phyloP scores from a whole-genome alignment of 2,329 filamentous ascomycete species.

The Colletotrichum tabaci region DNA sequence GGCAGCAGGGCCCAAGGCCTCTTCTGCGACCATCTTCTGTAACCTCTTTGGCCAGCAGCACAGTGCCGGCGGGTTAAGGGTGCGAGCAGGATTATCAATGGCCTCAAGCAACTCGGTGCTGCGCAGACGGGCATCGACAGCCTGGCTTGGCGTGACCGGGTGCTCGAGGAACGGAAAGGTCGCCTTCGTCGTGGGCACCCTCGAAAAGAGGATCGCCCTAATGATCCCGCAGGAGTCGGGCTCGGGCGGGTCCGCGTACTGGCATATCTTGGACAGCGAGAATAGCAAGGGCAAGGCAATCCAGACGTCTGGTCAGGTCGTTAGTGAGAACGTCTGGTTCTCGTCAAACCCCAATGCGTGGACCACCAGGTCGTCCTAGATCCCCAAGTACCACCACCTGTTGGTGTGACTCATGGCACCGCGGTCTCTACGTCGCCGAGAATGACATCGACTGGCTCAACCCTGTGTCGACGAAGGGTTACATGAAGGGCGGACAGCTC shows the following conservation, averaged over 20 bases:
- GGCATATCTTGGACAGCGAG: constrained; percentile 68
- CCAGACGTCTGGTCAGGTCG: constrained; percentile 72
- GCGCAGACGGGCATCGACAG: constrained; percentile 64
- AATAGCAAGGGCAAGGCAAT: constrained; percentile 69
- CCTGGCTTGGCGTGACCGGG: constrained; percentile 70
- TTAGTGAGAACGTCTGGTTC: constrained; percentile 76
- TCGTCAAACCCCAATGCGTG: constrained; percentile 68
- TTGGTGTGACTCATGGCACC: constrained; percentile 70
- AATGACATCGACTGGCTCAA: constrained; percentile 74
- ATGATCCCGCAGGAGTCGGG: constrained; percentile 76
- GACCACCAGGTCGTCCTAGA: constrained; percentile 59
- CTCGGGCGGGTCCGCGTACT: constrained; percentile 73
- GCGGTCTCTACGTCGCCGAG: constrained; percentile 69
- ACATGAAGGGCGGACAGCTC: constrained; percentile 68
- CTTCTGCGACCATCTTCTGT: constrained; percentile 73
- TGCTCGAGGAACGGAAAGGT: constrained; percentile 77
- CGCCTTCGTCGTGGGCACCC: constrained; percentile 72
- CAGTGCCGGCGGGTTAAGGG: constrained; percentile 72
- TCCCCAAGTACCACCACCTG: constrained; percentile 72
- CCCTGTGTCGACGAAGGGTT: constrained; percentile 68
- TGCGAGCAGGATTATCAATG: constrained; percentile 72
- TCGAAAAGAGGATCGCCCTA: constrained; percentile 71
- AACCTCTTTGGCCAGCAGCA: constrained; percentile 69
- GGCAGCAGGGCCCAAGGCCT: constrained; percentile 68
- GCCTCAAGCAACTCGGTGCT: constrained; percentile 65